Conservation (phyloP, 2,329 filamentous ascomycete genomes). For the Botryotinia narcissicola region DNA sequence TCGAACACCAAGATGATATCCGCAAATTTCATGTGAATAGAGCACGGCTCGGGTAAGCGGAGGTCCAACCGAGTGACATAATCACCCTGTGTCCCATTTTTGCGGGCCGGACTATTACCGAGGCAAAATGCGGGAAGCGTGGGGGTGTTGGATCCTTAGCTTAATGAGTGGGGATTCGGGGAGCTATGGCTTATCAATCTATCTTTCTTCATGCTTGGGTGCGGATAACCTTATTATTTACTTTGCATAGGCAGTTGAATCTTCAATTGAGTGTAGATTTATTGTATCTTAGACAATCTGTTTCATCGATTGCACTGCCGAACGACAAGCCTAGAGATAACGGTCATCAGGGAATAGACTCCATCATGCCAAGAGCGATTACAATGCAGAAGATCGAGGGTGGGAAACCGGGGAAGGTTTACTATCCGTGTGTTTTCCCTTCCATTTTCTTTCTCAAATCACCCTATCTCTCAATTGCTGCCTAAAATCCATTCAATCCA, state of each 20-base stretch:
- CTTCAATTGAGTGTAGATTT: background rate
- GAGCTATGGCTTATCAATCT: background rate
- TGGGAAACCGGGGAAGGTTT: slow-evolving; percentile 84
- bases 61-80: background rate
- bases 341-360: background rate
- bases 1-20: background rate
- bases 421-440: slow-evolving; percentile 73
- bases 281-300: background rate
- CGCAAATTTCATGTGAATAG: background rate
- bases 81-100: background rate
- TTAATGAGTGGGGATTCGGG: background rate
- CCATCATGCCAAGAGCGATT: slow-evolving; percentile 34
- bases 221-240: background rate
- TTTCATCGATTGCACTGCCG: background rate
- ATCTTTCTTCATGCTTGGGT: background rate
- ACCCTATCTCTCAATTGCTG: slow-evolving; percentile 15
- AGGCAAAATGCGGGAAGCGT: slow-evolving; percentile 1
- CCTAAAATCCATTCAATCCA: background rate
- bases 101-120: background rate
- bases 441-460: slow-evolving; percentile 31
- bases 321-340: background rate
- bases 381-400: slow-evolving; percentile 60
- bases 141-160: background rate
- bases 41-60: background rate
- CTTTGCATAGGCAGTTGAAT: background rate